These are phyloP conservation scores for Coemansia sp. DNA, from an alignment of 192 early-diverging fungal species.

Conservation along the genomic window DNA sequence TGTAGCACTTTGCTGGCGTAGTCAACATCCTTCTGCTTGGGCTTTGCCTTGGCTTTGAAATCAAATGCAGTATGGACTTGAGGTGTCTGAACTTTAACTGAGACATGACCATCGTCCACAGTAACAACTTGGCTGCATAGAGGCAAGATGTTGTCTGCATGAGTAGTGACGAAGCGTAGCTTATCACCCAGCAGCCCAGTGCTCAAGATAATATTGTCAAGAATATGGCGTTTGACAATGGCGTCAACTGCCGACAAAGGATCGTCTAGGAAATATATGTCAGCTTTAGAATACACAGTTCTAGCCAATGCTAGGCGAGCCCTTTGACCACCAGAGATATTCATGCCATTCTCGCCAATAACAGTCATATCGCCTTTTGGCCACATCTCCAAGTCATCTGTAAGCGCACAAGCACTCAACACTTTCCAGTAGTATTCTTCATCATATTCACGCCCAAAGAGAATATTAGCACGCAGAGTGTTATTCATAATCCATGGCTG, in stretches of 20 bases:
- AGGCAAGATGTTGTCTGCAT: constrained; percentile 40
- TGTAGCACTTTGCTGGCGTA: not conserved
- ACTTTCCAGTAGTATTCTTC: constrained; percentile 60
- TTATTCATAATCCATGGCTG: constrained; percentile 42
- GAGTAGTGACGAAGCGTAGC: constrained; percentile 52
- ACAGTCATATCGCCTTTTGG: constrained; percentile 68
- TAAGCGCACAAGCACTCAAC: constrained; percentile 64
- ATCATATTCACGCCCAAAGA: constrained; percentile 73
- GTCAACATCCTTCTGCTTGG: not conserved
- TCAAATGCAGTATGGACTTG: constrained; percentile 18
- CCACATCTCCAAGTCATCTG: constrained; percentile 65
- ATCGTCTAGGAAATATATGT: constrained; percentile 74
- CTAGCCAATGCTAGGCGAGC: constrained; percentile 69
- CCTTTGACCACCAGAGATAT: constrained; percentile 73
- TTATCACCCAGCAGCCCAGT: constrained; percentile 58
- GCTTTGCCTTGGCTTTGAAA: constrained; percentile 22
- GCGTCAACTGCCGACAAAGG: constrained; percentile 74
- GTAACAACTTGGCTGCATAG: constrained; percentile 32
- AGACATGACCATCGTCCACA: constrained; percentile 13
- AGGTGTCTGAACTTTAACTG: constrained; percentile 51
- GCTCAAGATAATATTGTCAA: constrained; percentile 62
- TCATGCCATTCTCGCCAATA: constrained; percentile 71
- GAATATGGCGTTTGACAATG: constrained; percentile 65
- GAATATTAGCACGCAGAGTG: constrained; percentile 76
- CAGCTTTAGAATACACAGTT: constrained; percentile 67